Percentiles rank a stretch among this genome's conserved stretches.
Evolutionary conservation across 768 basidiomycete genomes (phyloP).

Genomic region (Rhizopogon roseolus): DNA sequence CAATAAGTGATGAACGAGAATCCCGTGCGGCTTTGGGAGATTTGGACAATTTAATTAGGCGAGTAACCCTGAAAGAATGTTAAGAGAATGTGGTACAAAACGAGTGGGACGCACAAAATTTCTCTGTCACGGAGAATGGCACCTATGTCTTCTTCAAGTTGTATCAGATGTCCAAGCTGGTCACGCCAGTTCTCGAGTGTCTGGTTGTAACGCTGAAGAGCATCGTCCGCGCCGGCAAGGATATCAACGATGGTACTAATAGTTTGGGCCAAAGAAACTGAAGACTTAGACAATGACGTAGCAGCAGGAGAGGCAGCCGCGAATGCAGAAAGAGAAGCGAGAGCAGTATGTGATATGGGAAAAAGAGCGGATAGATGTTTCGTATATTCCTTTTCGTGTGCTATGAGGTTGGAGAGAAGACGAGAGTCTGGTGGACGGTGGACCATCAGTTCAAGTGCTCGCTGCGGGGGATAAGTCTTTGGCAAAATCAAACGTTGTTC

Average conservation of each 20-base stretch:
- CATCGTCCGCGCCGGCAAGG: conserved; percentile 64
- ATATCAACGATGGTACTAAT: conserved; percentile 45
- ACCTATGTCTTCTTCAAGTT: conserved; percentile 67
- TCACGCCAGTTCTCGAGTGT: conserved; percentile 66
- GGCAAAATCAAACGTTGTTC: no score
- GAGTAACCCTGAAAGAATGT: conserved; percentile 51
- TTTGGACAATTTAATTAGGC: conserved; percentile 76
- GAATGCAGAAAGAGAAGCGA: conserved; percentile 68
- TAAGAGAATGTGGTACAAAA: not conserved
- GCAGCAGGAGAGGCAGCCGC: conserved; percentile 59
- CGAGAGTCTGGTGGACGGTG: conserved; percentile 72
- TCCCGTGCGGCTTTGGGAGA: conserved; percentile 38
- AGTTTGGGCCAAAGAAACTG: conserved; percentile 10
- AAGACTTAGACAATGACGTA: conserved; percentile 39
- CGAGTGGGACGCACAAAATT: conserved; percentile 57
- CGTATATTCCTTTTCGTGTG: conserved; percentile 67
- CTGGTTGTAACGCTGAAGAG: conserved; percentile 53
- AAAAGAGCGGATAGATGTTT: conserved; percentile 56
- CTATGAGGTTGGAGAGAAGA: conserved; percentile 61
- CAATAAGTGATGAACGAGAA: conserved; percentile 25
- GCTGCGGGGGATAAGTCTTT: no score
- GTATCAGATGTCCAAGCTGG: conserved; percentile 53
- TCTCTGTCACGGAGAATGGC: conserved; percentile 72
- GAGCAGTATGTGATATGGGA: conserved; percentile 52
- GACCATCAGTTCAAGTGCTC: conserved; percentile 41